Base-by-base conservation (phyloP, 2,329 filamentous ascomycete species). In the Parafenestella ontariensis region DNA sequence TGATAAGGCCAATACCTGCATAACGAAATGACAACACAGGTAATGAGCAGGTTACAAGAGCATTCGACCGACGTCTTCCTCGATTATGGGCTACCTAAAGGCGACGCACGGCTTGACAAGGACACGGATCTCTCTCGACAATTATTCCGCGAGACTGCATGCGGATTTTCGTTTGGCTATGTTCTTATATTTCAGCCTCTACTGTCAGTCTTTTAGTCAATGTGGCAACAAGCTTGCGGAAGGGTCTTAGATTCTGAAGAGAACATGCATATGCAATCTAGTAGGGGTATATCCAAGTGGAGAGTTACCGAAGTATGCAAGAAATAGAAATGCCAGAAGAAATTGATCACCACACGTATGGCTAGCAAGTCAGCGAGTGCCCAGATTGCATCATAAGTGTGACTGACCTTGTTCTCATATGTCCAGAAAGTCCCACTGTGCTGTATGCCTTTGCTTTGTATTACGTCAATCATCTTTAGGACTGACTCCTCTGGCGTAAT, bases 381-480 rank as follows among this genome's bases (percentile, higher is more conserved):
- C 36, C 10, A 37, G 9, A n/a, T 11, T 3, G 15, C 8, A 11
- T 29, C 15, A 13, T 9, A 13, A 10, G 20, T 29, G 23, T 18
- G 5, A 70, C 76, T 56, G 56, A 82, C 81, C 69, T 81, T 77
- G 47, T 82, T 78, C 59, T 85, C 78, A 76, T 79, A 85, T 6
- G 82, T 83, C 82, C 82, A 85, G 56, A 85, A 85, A 1, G 81
- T 85, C 3, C 82, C 83, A 56, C 77, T 83, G 44, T 84, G 77
- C 55, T 76, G 73, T 23, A 76, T 75, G 23, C 71, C 75, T 67
- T 81, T 85, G 58, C 74, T 79, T 55, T 77, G 75, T 52, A 85
- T 82, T 1, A 84, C 81, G 50, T 76, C 66, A 29, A 84, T 75
- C 79, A 84, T 83, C 23, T 75, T 78, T 5, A 60, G 56, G 3